phyloP scores from a whole-genome alignment of 495 filamentous ascomycete genomes.

The Xylaria acuta region DNA sequence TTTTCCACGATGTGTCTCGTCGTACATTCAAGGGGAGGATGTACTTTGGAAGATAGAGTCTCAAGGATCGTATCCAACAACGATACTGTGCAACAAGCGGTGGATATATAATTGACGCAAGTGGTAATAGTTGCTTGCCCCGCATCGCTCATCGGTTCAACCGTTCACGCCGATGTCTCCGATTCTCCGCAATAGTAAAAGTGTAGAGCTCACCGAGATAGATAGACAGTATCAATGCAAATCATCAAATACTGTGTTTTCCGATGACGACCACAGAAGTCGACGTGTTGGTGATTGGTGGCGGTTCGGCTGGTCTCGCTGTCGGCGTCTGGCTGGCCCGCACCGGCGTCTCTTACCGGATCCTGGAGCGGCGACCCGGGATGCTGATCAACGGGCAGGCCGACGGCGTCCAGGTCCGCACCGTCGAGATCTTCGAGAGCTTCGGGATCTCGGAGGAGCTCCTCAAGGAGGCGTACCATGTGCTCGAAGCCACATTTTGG shows the following conservation, averaged over 20 bases:
- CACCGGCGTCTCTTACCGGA: slow-evolving; percentile 63
- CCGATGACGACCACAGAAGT: slow-evolving; percentile 26
- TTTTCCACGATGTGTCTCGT: not conserved
- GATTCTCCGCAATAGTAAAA: not conserved
- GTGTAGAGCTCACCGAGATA: not conserved
- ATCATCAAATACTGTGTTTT: not conserved
- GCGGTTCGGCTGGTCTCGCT: slow-evolving; percentile 72
- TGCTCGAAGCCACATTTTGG: slow-evolving; percentile 73
- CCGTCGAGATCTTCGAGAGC: slow-evolving; percentile 80
- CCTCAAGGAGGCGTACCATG: slow-evolving; percentile 74
- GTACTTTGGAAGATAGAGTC: not conserved
- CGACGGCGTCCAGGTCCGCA: slow-evolving; percentile 80
- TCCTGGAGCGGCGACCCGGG: slow-evolving; percentile 67
- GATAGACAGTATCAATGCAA: not conserved
- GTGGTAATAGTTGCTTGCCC: not conserved
- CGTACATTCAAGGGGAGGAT: not conserved
- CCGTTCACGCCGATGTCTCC: not conserved
- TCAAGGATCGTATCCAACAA: not conserved
- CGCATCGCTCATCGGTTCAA: not conserved
- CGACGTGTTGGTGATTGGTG: slow-evolving; percentile 70
- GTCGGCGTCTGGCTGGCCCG: slow-evolving; percentile 71
- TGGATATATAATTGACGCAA: not conserved
- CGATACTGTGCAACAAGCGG: not conserved
- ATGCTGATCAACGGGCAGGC: slow-evolving; percentile 75
- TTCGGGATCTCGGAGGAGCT: slow-evolving; percentile 75